A percentile compares a stretch with the other conserved stretches of the same genome.
These are phyloP conservation scores for Neurospora cerealis DNA, from an alignment of 495 filamentous ascomycete species.

Conservation along the genomic window DNA sequence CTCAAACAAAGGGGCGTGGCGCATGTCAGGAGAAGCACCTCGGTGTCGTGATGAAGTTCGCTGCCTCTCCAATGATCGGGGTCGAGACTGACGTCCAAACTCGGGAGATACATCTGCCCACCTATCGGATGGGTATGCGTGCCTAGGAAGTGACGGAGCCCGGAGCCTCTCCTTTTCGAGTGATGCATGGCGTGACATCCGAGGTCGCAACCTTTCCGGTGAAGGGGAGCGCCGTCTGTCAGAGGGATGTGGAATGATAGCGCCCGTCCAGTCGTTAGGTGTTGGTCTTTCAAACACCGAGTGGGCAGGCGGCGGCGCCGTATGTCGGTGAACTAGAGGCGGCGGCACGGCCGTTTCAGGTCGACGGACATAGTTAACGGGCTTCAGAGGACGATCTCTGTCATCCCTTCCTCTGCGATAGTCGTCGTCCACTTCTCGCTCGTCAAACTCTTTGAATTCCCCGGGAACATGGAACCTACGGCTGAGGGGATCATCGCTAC, in stretches of 20 bases:
- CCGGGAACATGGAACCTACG: constrained; percentile 35
- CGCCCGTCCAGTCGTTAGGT: constrained; percentile 8
- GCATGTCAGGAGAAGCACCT: constrained; percentile 6
- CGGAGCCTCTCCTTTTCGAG: constrained; percentile 2
- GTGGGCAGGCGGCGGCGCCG: constrained; percentile 23
- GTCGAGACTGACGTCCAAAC: background rate
- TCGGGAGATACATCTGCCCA: background rate
- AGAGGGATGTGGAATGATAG: constrained; percentile 5
- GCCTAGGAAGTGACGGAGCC: background rate
- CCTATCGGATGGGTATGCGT: background rate
- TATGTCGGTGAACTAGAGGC: constrained; percentile 13
- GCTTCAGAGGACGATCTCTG: constrained; percentile 29
- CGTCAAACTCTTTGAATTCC: constrained; percentile 32
- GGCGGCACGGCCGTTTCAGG: constrained; percentile 29
- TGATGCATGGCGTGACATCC: constrained; percentile 2
- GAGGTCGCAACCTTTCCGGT: constrained; percentile 4
- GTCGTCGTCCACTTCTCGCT: constrained; percentile 25
- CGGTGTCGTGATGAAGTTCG: constrained; percentile 1
- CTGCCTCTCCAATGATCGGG: constrained; percentile 7
- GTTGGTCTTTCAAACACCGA: constrained; percentile 19
- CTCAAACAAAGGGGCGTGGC: constrained; percentile 29
- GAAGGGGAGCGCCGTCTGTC: constrained; percentile 14
- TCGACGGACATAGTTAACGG: constrained; percentile 31
- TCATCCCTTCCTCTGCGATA: constrained; percentile 5
- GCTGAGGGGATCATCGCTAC: constrained; percentile 45